These are phyloP conservation scores for Leccinellum luteum DNA, from an alignment of 768 basidiomycete genomes.

Conservation along the genomic window DNA sequence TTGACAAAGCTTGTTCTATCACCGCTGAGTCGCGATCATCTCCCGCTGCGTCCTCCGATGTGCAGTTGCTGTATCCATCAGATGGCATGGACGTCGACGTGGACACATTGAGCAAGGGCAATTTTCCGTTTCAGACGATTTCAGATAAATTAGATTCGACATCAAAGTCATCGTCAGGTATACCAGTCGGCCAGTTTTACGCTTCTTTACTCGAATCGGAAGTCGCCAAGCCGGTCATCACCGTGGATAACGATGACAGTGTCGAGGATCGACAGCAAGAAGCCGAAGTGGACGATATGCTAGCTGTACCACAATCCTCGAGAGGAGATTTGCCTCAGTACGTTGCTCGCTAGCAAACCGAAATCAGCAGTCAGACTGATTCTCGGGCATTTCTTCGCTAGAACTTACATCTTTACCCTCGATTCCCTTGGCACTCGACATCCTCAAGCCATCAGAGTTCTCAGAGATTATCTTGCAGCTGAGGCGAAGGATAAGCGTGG, in stretches of 20 bases:
- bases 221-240: neutral
- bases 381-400: slow-evolving; percentile 24
- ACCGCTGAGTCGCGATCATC: slow-evolving; percentile 1
- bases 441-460: slow-evolving; percentile 54
- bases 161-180: slow-evolving; percentile 8
- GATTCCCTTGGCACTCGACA: slow-evolving; percentile 87
- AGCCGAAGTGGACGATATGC: slow-evolving; percentile 32
- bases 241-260: slow-evolving; percentile 25
- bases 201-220: neutral
- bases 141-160: neutral
- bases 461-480: slow-evolving; percentile 63
- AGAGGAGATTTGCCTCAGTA: slow-evolving; percentile 22
- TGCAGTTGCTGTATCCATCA: slow-evolving; percentile 14
- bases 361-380: neutral
- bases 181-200: slow-evolving; percentile 28
- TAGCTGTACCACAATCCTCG: slow-evolving; percentile 19
- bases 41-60: slow-evolving; percentile 7
- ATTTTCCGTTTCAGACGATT: neutral
- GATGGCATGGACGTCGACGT: slow-evolving; percentile 30
- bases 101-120: neutral
- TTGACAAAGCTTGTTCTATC: slow-evolving; percentile 20
- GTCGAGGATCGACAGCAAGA: slow-evolving; percentile 31
- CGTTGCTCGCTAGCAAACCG: neutral
- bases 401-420: slow-evolving; percentile 81
- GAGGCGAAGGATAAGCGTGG: slow-evolving; percentile 78